Conservation (phyloP, 2,329 filamentous ascomycete species). For the Colletotrichum somersetense region DNA sequence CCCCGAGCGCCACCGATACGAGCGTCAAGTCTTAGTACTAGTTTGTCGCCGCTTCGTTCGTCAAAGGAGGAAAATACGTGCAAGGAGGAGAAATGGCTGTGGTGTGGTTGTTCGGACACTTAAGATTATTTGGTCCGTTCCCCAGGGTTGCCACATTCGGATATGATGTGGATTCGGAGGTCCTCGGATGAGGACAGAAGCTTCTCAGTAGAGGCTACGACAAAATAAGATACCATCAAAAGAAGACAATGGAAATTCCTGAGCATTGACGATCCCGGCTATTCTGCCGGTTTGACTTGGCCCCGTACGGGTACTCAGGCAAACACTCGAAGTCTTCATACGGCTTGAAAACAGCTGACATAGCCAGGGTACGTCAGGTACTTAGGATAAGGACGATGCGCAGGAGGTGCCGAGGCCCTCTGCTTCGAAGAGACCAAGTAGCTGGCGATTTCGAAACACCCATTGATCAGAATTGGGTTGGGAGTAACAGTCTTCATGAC, state of each 20-base stretch:
- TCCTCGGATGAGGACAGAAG: constrained; percentile 12
- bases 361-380: background rate
- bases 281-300: background rate
- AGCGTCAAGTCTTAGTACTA: constrained; percentile 31
- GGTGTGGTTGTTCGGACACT: constrained; percentile 5
- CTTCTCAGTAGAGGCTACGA: constrained; percentile 30
- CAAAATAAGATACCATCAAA: constrained; percentile 41
- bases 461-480: constrained; percentile 11
- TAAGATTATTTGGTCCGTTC: background rate
- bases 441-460: background rate
- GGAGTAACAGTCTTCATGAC: constrained; percentile 14
- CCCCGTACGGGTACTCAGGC: background rate
- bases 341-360: background rate
- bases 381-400: background rate
- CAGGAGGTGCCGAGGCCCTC: background rate
- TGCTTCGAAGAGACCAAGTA: background rate
- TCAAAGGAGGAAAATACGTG: background rate
- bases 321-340: background rate
- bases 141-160: constrained; percentile 23
- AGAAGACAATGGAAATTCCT: constrained; percentile 37
- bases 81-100: constrained; percentile 5
- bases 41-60: constrained; percentile 2
- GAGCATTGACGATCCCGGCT: background rate
- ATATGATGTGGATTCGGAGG: constrained; percentile 24
- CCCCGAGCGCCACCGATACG: constrained; percentile 59